phyloP scores from a whole-genome alignment of 2,329 filamentous ascomycete species.

The Fusarium sp. region DNA sequence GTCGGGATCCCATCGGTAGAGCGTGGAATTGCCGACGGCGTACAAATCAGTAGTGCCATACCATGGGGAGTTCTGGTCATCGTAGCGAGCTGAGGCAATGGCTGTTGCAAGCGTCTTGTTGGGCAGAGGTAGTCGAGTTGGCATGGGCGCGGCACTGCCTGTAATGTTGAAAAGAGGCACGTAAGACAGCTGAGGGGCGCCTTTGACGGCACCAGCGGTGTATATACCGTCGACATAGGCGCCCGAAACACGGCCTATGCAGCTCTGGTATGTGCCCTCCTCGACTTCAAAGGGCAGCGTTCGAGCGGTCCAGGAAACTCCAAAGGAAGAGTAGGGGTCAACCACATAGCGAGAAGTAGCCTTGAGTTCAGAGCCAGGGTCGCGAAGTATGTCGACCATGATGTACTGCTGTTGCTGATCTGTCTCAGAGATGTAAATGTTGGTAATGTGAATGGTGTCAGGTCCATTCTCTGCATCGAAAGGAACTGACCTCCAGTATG shows the following conservation, averaged over 20 bases:
- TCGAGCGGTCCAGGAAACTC: not conserved
- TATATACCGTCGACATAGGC: not conserved
- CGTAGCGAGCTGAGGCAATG: not conserved
- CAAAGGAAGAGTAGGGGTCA: not conserved
- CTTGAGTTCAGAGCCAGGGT: not conserved
- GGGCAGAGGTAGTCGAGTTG: not conserved
- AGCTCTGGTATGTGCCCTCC: not conserved
- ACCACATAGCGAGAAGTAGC: not conserved
- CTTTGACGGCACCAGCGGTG: not conserved
- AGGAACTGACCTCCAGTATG: not conserved
- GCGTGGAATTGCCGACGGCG: not conserved
- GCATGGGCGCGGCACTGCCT: not conserved
- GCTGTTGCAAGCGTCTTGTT: not conserved
- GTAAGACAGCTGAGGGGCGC: not conserved
- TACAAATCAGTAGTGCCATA: not conserved
- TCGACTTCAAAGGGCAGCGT: not conserved
- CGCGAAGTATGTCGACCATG: not conserved
- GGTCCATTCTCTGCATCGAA: not conserved
- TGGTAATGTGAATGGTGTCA: not conserved
- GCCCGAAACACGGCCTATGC: not conserved
- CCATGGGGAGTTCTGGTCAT: not conserved
- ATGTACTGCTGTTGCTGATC: not conserved
- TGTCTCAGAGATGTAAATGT: not conserved
- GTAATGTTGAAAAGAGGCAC: not conserved
- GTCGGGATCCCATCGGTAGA: not conserved